A percentile compares a stretch with the other conserved stretches of the same genome.
phyloP scores from a whole-genome alignment of 108 stramenopile species.

The Cafeteria roenbergensis region DNA sequence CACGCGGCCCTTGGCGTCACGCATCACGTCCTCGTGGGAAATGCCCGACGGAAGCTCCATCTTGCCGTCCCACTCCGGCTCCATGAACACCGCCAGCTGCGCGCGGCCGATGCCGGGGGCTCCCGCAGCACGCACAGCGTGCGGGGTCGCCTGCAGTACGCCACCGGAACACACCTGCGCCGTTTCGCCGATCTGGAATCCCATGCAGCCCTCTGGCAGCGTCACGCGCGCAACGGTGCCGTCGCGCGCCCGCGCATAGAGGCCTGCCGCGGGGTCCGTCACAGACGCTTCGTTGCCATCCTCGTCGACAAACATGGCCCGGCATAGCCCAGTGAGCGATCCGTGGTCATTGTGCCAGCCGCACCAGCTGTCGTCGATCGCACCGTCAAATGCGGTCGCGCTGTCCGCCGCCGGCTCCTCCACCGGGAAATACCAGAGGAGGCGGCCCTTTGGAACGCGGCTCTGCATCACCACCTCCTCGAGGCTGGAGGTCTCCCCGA shows the following conservation, averaged over 20 bases:
- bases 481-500: conserved; percentile 37
- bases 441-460: conserved; percentile 65
- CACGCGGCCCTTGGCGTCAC: background rate
- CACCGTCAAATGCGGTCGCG: background rate
- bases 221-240: conserved; percentile 47
- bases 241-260: conserved; percentile 61
- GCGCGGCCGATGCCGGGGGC: conserved; percentile 27
- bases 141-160: conserved; percentile 74
- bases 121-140: conserved; percentile 37
- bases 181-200: conserved; percentile 74
- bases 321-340: conserved; percentile 68
- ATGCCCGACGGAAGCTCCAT: conserved; percentile 25
- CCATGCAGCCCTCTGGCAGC: conserved; percentile 54
- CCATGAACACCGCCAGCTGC: conserved; percentile 48
- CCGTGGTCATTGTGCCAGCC: conserved; percentile 75
- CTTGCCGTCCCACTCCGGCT: conserved; percentile 38
- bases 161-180: conserved; percentile 79
- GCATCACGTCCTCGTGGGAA: background rate
- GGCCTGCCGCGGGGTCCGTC: conserved; percentile 48
- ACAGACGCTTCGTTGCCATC: conserved; percentile 31
- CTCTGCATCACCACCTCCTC: conserved; percentile 43
- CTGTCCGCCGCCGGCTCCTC: background rate
- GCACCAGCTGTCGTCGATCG: conserved; percentile 57
- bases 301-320: conserved; percentile 57
- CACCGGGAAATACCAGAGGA: conserved; percentile 74